Evolutionary conservation across 345 rosid genomes (phyloP).

Genomic region (Dipteronia dyeriana): DNA sequence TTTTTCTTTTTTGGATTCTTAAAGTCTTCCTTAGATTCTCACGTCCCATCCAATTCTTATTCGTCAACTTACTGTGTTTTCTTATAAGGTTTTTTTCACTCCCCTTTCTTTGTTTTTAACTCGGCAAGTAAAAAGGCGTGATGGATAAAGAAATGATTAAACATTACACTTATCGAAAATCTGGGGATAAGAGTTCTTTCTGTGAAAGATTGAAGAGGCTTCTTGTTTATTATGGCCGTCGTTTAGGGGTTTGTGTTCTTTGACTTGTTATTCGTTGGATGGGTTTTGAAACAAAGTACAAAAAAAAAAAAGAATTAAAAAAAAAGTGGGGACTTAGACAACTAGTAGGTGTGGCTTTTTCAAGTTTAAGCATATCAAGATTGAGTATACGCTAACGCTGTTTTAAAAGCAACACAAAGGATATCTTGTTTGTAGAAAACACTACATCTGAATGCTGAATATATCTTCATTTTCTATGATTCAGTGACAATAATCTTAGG

Average conservation of each 20-base stretch:
- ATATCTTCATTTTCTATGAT: neutral
- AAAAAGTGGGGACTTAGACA: conserved; percentile 38
- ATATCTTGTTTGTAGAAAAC: neutral
- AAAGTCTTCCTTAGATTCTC: conserved; percentile 1
- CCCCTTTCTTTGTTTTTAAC: neutral
- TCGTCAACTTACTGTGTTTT: conserved; percentile 12
- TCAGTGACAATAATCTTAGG: neutral
- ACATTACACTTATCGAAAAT: conserved; percentile 12
- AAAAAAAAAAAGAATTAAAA: neutral
- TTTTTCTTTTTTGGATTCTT: neutral
- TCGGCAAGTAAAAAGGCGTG: neutral
- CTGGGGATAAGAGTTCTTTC: conserved; percentile 13
- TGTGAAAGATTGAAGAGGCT: conserved; percentile 19
- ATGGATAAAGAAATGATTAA: neutral
- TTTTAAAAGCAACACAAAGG: conserved; percentile 10
- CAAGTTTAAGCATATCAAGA: conserved; percentile 8
- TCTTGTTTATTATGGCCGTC: conserved; percentile 11
- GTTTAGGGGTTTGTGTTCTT: conserved; percentile 13
- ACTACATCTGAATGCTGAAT: conserved; percentile 24
- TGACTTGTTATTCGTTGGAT: conserved; percentile 10
- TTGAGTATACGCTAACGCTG: conserved; percentile 2
- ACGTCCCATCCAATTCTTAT: conserved; percentile 17
- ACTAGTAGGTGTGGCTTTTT: conserved; percentile 22
- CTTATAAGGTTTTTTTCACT: neutral
- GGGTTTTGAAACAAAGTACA: conserved; percentile 3